Base-by-base conservation (phyloP, 495 filamentous ascomycete species). In the Hyaloscypha hepaticicola region DNA sequence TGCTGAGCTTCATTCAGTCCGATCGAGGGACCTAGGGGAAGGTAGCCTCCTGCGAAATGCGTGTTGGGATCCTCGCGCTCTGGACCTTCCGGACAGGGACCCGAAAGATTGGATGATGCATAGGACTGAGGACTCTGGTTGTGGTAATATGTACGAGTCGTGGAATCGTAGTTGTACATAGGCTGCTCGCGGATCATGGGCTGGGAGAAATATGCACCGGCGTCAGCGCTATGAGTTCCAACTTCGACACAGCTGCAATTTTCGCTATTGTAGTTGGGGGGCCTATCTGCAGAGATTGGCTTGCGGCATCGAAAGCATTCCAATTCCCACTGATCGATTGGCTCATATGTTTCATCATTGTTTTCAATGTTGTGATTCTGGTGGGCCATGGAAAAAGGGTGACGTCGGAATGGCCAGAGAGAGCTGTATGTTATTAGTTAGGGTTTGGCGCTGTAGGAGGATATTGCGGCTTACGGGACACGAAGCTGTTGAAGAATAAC, bases 201-300 rank as follows among this genome's bases (percentile, higher is more conserved):
- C 6, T 55, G 52, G 0, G 28, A 41, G 49, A 31, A 21, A 5
- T 48, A 27, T 6, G 12, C 29, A 27, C 16, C 38, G 49, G 21
- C 55, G 58, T 55, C 55, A 38, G 67, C 50, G 3, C 58, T 27
- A 28, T 58, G 51, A 27, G 33, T 60, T 55, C 51, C 68, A 3
- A 64, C 52, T 24, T 73, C 70, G 14, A 33, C 57, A 4, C 70
- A 76, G 11, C 69, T 61, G 62, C 71, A 67, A 45, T 77, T 73
- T 38, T 75, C 69, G 25, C 45, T 33, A 34, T 76, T 78, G 61
- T 63, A 65, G 56, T 73, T 65, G 1, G 72, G 75, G 16, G 65
- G 57, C 33, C 75, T 70, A 11, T 31, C 16, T 21, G 57, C 22
- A n/a, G 74, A 72, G 55, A 70, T 63, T 1, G 38, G 29, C n/a